Evolutionary conservation across 2,329 filamentous ascomycete genomes (phyloP).

Genomic region (Pseudogymnoascus sp.): DNA sequence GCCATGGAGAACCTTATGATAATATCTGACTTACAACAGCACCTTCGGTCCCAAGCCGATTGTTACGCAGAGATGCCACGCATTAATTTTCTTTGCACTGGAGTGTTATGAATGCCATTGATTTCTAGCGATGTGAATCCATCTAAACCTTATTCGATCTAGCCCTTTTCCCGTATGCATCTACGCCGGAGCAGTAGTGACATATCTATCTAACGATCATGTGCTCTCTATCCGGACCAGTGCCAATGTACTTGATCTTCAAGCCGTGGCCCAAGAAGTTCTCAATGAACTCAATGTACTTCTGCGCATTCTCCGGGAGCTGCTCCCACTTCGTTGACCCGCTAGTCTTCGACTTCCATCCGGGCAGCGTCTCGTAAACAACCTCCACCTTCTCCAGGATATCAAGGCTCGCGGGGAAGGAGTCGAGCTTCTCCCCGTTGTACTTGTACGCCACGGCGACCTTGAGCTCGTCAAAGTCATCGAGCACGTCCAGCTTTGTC

Average conservation of each 20-base stretch:
- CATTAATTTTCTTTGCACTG: neutral
- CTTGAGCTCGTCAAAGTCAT: constrained; percentile 68
- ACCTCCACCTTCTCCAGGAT: constrained; percentile 53
- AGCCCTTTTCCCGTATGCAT: neutral
- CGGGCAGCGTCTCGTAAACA: constrained; percentile 59
- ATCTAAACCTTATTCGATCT: neutral
- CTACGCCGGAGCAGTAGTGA: neutral
- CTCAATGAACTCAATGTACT: constrained; percentile 63
- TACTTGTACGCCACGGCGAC: constrained; percentile 60
- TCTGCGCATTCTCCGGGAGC: constrained; percentile 55
- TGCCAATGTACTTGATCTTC: constrained; percentile 58
- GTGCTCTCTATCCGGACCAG: constrained; percentile 56
- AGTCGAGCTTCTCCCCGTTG: constrained; percentile 42
- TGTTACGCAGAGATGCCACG: neutral
- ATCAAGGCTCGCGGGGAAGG: constrained; percentile 57
- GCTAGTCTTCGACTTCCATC: constrained; percentile 61
- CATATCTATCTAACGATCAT: constrained; percentile 40
- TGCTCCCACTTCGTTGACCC: constrained; percentile 34
- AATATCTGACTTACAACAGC: neutral
- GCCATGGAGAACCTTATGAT: neutral
- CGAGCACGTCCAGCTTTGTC: constrained; percentile 61
- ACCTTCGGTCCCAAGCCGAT: neutral
- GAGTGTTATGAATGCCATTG: neutral
- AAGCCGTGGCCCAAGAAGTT: constrained; percentile 48
- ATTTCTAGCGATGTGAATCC: neutral